phyloP scores from a whole-genome alignment of 257 asterid species.

The Nicotiana obtusifolia region DNA sequence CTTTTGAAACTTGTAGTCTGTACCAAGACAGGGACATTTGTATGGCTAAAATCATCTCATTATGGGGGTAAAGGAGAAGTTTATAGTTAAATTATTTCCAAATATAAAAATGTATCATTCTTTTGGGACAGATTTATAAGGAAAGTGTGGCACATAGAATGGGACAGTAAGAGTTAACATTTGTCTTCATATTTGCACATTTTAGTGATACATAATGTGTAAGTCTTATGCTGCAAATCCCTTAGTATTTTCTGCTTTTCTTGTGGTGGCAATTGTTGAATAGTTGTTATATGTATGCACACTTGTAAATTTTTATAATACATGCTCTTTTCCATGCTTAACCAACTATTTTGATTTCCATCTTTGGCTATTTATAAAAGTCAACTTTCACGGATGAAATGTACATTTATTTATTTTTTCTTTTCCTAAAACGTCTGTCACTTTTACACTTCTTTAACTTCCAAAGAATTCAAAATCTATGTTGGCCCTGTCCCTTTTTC shows the following conservation, averaged over 20 bases:
- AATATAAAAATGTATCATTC: too few species aligned
- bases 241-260: neutral
- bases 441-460: neutral
- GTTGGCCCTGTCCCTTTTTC: neutral
- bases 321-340: neutral
- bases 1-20: too few species aligned
- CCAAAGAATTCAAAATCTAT: neutral
- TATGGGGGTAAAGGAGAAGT: too few species aligned
- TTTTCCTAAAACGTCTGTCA: neutral
- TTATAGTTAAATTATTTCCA: too few species aligned
- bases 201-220: neutral
- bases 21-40: too few species aligned
- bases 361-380: neutral
- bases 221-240: neutral
- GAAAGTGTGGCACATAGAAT: too few species aligned
- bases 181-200: neutral
- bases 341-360: neutral
- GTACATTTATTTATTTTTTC: neutral
- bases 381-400: neutral
- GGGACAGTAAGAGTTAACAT: neutral
- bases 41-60: too few species aligned
- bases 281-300: neutral
- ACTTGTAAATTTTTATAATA: neutral
- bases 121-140: too few species aligned
- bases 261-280: neutral